A percentile compares a stretch with the other conserved stretches of the same genome.
Evolutionary conservation across 192 early-diverging fungal genomes (phyloP).

Genomic region (Gonapodya sp.): DNA sequence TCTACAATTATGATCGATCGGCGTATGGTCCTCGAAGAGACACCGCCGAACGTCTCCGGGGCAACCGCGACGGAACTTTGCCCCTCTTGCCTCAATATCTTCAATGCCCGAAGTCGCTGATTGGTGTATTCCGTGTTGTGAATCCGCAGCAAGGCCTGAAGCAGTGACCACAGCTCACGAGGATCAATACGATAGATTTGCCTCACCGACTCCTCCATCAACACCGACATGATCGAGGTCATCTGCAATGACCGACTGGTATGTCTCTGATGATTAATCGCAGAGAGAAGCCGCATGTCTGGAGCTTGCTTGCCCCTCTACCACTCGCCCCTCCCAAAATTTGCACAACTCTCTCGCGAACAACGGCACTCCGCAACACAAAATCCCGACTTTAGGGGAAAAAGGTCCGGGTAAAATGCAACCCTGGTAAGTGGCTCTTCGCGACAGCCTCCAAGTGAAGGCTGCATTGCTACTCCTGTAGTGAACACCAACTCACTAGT

Average conservation of each 20-base stretch:
- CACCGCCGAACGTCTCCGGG: neutral
- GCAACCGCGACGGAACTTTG: too few relatives aligned
- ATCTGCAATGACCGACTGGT: slow-evolving; percentile 70
- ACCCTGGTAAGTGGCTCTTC: slow-evolving; percentile 32
- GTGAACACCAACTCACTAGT: neutral
- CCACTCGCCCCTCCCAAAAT: neutral
- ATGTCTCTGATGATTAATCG: neutral
- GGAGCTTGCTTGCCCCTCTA: neutral
- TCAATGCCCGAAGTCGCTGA: too few relatives aligned
- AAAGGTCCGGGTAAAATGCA: slow-evolving; percentile 81
- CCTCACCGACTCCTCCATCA: too few relatives aligned
- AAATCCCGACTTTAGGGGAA: slow-evolving; percentile 37
- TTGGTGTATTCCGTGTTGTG: too few relatives aligned
- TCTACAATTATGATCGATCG: neutral
- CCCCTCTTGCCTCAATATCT: too few relatives aligned
- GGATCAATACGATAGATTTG: too few relatives aligned
- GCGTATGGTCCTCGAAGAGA: neutral
- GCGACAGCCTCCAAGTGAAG: neutral
- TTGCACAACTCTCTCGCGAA: neutral
- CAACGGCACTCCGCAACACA: neutral
- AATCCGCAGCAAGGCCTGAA: too few relatives aligned
- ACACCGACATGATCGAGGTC: slow-evolving; percentile 63
- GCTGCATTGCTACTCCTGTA: slow-evolving; percentile 7
- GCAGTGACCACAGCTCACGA: too few relatives aligned
- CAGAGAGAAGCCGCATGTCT: neutral